Percentiles rank a stretch among this genome's conserved stretches.
Evolutionary conservation across 371 early-diverging fungal genomes (phyloP).

Genomic region (Blakeslea trispora): DNA sequence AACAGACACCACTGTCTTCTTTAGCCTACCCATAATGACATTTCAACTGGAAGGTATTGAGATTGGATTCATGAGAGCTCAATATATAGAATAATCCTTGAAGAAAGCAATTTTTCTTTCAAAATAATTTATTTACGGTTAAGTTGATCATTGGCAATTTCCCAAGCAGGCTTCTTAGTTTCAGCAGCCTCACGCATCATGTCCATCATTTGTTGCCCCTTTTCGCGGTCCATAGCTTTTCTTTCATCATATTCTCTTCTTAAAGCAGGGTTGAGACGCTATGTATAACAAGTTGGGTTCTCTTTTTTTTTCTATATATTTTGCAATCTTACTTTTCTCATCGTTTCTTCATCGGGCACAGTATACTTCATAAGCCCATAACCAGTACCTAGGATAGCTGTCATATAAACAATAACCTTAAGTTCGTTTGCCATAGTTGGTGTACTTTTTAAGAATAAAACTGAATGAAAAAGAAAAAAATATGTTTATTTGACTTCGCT

Average conservation of each 20-base stretch:
- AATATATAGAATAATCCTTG: too few species aligned
- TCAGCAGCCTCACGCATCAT: slow-evolving; percentile 43
- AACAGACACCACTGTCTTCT: too few species aligned
- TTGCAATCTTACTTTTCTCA: slow-evolving; percentile 33
- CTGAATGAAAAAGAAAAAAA: slow-evolving; percentile 1
- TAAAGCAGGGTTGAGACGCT: slow-evolving; percentile 42
- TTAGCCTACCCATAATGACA: too few species aligned
- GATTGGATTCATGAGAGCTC: too few species aligned
- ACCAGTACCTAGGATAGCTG: slow-evolving; percentile 46
- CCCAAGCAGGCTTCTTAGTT: slow-evolving; percentile 42
- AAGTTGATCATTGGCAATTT: slow-evolving; percentile 26
- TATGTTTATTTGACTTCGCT: neutral
- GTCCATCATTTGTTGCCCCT: slow-evolving; percentile 35
- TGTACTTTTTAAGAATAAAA: neutral
- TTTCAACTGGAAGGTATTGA: too few species aligned
- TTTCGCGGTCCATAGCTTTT: slow-evolving; percentile 26
- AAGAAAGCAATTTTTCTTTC: too few species aligned
- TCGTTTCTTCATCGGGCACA: slow-evolving; percentile 47
- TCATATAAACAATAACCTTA: slow-evolving; percentile 42
- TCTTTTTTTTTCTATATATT: neutral
- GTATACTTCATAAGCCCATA: slow-evolving; percentile 50
- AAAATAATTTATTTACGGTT: slow-evolving; percentile 1
- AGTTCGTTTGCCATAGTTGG: slow-evolving; percentile 37
- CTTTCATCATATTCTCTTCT: slow-evolving; percentile 34
- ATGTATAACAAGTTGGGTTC: neutral